Evolutionary conservation across 2,329 filamentous ascomycete genomes (phyloP).

Genomic region (Cercospora sp.): DNA sequence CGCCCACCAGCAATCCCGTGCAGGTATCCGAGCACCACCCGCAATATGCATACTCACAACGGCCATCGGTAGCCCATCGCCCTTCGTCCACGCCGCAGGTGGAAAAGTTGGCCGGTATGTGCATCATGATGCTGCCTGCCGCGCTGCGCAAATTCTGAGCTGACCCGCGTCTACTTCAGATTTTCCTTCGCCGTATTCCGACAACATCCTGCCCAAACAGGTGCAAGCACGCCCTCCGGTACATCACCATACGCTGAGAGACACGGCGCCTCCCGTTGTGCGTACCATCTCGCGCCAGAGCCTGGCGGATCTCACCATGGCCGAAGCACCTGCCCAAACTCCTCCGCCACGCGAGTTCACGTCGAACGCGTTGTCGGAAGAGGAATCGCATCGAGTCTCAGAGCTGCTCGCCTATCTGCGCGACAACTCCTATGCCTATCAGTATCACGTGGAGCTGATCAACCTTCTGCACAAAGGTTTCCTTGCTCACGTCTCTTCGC

Average conservation of each 20-base stretch:
- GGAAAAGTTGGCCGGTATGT: slow-evolving; percentile 51
- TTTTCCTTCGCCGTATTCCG: slow-evolving; percentile 46
- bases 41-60: slow-evolving; percentile 23
- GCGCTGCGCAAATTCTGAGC: slow-evolving; percentile 9
- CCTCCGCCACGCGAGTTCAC: slow-evolving; percentile 46
- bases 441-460: slow-evolving; percentile 51
- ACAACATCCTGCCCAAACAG: slow-evolving; percentile 32
- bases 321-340: slow-evolving; percentile 47
- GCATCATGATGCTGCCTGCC: not conserved
- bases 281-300: slow-evolving; percentile 47
- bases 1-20: slow-evolving; percentile 32
- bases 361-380: slow-evolving; percentile 45
- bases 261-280: slow-evolving; percentile 36
- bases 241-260: slow-evolving; percentile 19
- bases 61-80: slow-evolving; percentile 37
- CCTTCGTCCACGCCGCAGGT: slow-evolving; percentile 49
- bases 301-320: slow-evolving; percentile 49
- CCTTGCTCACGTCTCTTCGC: slow-evolving; percentile 42
- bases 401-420: slow-evolving; percentile 46
- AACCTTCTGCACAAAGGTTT: slow-evolving; percentile 52
- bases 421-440: slow-evolving; percentile 53
- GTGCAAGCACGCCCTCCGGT: slow-evolving; percentile 36
- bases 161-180: slow-evolving; percentile 38
- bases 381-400: slow-evolving; percentile 47
- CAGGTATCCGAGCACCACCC: slow-evolving; percentile 3